These are phyloP conservation scores for Crucihimalaya himalaica DNA, from an alignment of 345 rosid species.

Conservation along the genomic window DNA sequence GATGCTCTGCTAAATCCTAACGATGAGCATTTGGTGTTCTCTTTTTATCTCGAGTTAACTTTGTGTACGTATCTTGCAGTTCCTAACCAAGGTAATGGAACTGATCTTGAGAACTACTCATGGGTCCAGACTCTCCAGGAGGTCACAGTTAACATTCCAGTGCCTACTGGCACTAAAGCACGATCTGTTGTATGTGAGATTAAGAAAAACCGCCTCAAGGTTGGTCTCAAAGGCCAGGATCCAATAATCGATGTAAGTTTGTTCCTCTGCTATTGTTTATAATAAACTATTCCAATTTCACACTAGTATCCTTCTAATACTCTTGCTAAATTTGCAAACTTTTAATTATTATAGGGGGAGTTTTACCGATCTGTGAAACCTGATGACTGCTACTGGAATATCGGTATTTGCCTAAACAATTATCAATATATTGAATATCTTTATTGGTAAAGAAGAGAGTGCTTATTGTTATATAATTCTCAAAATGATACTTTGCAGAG, in stretches of 20 bases:
- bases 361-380: constrained; percentile 69
- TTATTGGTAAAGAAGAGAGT: background rate
- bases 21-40: background rate
- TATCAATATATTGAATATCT: background rate
- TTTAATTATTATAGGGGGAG: constrained; percentile 61
- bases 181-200: constrained; percentile 71
- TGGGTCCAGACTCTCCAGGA: constrained; percentile 96
- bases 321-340: constrained; percentile 30
- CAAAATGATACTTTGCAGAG: constrained; percentile 34
- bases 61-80: constrained; percentile 45
- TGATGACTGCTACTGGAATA: constrained; percentile 96
- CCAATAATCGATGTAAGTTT: constrained; percentile 79
- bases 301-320: background rate
- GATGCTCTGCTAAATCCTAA: background rate
- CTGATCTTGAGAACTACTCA: constrained; percentile 82
- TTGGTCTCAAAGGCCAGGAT: constrained; percentile 91
- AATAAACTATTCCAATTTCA: background rate
- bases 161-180: constrained; percentile 84
- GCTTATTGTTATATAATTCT: constrained; percentile 12
- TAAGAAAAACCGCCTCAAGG: constrained; percentile 84
- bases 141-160: constrained; percentile 76
- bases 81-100: constrained; percentile 92
- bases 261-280: constrained; percentile 21
- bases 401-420: constrained; percentile 55
- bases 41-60: constrained; percentile 5